A percentile compares a stretch with the other conserved stretches of the same genome.
Conservation (phyloP, 257 asterid genomes). For the Plantago major region DNA sequence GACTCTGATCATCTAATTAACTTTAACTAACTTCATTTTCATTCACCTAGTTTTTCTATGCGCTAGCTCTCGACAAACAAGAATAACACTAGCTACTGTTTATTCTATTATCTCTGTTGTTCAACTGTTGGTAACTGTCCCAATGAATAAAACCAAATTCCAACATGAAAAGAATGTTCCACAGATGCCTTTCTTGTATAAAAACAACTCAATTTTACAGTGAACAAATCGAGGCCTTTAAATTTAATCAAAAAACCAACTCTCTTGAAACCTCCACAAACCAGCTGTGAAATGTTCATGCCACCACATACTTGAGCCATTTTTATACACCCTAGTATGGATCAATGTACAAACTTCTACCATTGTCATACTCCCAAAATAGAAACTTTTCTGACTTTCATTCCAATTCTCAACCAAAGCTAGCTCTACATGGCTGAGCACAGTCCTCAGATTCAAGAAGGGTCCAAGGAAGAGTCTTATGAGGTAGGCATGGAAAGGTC, state of each 20-base stretch:
- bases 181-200: constrained; percentile 12
- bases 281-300: constrained; percentile 39
- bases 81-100: constrained; percentile 7
- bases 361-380: constrained; percentile 2
- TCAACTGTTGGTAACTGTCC: constrained; percentile 8
- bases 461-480: constrained; percentile 21
- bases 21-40: not conserved
- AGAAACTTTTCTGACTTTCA: not conserved
- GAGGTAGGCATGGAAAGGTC: constrained; percentile 27
- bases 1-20: not conserved
- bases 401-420: not conserved
- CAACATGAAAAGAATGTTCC: constrained; percentile 6
- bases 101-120: constrained; percentile 6
- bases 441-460: constrained; percentile 30
- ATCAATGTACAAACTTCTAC: not conserved
- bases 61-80: constrained; percentile 16
- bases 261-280: constrained; percentile 57
- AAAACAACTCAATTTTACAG: constrained; percentile 10
- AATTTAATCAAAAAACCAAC: not conserved
- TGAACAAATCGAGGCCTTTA: constrained; percentile 44
- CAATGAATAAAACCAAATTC: not conserved
- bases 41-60: constrained; percentile 10
- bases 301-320: constrained; percentile 21
- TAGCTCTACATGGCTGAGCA: constrained; percentile 32
- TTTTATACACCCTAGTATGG: constrained; percentile 18